phyloP scores from a whole-genome alignment of 768 basidiomycete genomes.

The Boletus insuetus region DNA sequence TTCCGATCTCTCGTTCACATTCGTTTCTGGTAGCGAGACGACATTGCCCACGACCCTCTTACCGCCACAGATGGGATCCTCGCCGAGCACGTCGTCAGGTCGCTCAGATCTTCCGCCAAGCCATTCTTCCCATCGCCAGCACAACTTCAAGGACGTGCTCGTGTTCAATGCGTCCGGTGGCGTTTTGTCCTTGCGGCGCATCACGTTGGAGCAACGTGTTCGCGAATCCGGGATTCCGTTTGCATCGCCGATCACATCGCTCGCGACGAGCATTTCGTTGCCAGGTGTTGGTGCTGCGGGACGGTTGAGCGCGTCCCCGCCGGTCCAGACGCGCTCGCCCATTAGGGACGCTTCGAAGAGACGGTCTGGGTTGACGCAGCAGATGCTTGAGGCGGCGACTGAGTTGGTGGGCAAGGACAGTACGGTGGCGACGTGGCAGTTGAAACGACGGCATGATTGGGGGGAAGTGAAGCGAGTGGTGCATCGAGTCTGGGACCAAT shows the following conservation, averaged over 20 bases:
- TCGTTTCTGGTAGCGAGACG: conserved; percentile 39
- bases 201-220: conserved; percentile 43
- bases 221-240: conserved; percentile 24
- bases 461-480: conserved; percentile 37
- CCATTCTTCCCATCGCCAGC: conserved; percentile 32
- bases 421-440: no score
- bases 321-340: conserved; percentile 14
- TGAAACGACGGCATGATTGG: no score
- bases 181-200: conserved; percentile 51
- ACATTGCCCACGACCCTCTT: conserved; percentile 41
- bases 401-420: conserved; percentile 38
- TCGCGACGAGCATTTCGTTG: conserved; percentile 60
- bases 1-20: conserved; percentile 54
- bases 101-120: conserved; percentile 29
- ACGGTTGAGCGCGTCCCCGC: conserved; percentile 32
- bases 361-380: conserved; percentile 34
- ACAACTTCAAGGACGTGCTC: conserved; percentile 63
- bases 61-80: conserved; percentile 23
- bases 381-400: conserved; percentile 34
- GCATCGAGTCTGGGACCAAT: conserved; percentile 3
- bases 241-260: conserved; percentile 28
- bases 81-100: conserved; percentile 26
- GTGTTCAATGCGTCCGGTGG: conserved; percentile 63
- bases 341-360: conserved; percentile 26
- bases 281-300: conserved; percentile 50